Evolutionary conservation across 345 rosid genomes (phyloP).

Genomic region (Sonneratia caseolaris): DNA sequence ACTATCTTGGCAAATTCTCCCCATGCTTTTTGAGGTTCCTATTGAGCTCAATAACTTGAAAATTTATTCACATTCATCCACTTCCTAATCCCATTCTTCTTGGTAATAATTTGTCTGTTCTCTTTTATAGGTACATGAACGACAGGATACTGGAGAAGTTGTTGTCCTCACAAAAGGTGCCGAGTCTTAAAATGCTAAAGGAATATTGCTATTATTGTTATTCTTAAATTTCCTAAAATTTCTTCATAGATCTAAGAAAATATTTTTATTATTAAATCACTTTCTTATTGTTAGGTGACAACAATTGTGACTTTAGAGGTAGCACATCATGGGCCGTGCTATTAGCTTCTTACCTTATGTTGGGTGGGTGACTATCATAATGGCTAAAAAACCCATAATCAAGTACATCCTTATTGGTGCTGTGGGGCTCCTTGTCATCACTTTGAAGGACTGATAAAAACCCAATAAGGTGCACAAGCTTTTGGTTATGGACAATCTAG

Average conservation of each 20-base stretch:
- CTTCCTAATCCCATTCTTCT: neutral
- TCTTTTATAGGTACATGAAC: conserved; percentile 68
- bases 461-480: too few relatives aligned
- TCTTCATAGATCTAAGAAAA: neutral
- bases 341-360: conserved; percentile 89
- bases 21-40: neutral
- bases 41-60: neutral
- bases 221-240: neutral
- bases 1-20: neutral
- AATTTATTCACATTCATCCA: neutral
- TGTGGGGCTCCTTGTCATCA: conserved; percentile 74
- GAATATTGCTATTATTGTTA: conserved; percentile 2
- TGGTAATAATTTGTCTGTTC: neutral
- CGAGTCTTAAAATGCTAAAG: conserved; percentile 4
- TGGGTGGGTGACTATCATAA: conserved; percentile 91
- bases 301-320: conserved; percentile 72
- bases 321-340: conserved; percentile 87
- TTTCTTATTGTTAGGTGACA: conserved; percentile 42
- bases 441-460: conserved; percentile 57
- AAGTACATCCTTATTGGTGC: conserved; percentile 87
- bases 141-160: conserved; percentile 66
- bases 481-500: too few relatives aligned
- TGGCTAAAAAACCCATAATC: conserved; percentile 89
- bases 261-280: neutral
- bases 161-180: conserved; percentile 95